These are phyloP conservation scores for Casuarina glauca DNA, from an alignment of 306 rosid species.

Conservation along the genomic window DNA sequence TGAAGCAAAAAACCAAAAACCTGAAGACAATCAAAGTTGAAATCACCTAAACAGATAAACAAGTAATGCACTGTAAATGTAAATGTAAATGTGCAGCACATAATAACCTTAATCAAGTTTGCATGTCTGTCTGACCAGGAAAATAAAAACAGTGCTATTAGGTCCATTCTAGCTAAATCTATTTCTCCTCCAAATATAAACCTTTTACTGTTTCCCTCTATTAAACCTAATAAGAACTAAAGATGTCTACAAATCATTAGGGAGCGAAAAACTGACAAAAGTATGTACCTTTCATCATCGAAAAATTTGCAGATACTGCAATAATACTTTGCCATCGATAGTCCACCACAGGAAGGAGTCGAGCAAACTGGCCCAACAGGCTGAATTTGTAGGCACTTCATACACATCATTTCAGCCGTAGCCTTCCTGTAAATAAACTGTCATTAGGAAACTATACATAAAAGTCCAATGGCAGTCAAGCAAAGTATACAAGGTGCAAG, in stretches of 20 bases:
- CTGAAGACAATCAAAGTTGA: neutral
- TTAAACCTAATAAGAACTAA: neutral
- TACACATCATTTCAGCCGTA: slow-evolving; percentile 74
- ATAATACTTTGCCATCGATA: slow-evolving; percentile 68
- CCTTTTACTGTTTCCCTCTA: neutral
- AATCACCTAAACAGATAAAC: neutral
- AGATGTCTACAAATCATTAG: neutral
- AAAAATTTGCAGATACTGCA: slow-evolving; percentile 74
- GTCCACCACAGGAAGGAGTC: slow-evolving; percentile 65
- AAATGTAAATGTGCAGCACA: neutral
- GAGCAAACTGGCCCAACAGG: slow-evolving; percentile 58
- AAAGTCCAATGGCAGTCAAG: slow-evolving; percentile 1
- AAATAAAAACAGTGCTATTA: neutral
- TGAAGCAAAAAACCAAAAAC: neutral
- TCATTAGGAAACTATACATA: neutral
- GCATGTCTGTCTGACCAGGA: neutral
- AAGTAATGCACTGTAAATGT: neutral
- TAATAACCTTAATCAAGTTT: neutral
- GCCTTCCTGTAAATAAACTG: slow-evolving; percentile 50
- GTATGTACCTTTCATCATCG: slow-evolving; percentile 69
- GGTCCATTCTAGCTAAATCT: neutral
- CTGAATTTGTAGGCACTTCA: slow-evolving; percentile 61
- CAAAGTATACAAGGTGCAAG: slow-evolving; percentile 11
- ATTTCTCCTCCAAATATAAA: neutral
- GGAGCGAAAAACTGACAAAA: slow-evolving; percentile 5